Percentiles rank a stretch among this genome's conserved stretches.
These are phyloP conservation scores for Pittosporum tobira DNA, from an alignment of 129 eudicot genomes.

Conservation along the genomic window DNA sequence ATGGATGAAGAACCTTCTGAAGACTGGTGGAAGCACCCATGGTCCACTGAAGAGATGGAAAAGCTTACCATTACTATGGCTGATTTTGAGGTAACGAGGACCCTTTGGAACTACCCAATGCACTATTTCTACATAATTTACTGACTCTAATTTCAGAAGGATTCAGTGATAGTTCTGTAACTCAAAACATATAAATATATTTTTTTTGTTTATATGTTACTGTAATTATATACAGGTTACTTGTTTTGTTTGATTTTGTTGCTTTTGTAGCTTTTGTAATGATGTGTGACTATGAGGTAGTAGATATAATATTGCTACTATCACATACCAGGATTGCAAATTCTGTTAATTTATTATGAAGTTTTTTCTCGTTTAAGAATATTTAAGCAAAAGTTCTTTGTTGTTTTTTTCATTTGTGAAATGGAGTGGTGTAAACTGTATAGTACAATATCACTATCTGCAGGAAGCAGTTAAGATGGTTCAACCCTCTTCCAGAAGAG, in stretches of 20 bases:
- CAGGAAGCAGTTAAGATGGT: constrained; percentile 54
- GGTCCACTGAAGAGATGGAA: constrained; percentile 70
- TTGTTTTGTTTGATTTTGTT: not conserved
- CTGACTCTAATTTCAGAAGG: not conserved
- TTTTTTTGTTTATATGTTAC: too few relatives aligned
- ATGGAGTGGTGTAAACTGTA: not conserved
- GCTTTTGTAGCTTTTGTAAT: not conserved
- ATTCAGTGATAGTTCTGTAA: not conserved
- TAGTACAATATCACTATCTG: constrained; percentile 15
- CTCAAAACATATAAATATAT: too few relatives aligned
- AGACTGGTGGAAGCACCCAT: constrained; percentile 65
- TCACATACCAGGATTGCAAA: not conserved
- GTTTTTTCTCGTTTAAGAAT: not conserved
- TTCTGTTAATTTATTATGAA: not conserved
- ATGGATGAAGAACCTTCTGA: constrained; percentile 20
- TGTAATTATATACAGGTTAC: not conserved
- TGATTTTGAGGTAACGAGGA: constrained; percentile 47
- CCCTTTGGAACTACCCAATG: not conserved
- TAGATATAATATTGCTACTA: too few relatives aligned
- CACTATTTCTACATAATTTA: not conserved
- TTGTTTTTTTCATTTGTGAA: constrained; percentile 1
- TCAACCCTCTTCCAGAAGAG: constrained; percentile 81
- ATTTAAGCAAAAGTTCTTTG: not conserved
- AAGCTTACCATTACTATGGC: constrained; percentile 57
- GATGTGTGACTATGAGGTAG: not conserved